Conservation (phyloP, 192 early-diverging fungal species). For the Phycomyces nitens region DNA sequence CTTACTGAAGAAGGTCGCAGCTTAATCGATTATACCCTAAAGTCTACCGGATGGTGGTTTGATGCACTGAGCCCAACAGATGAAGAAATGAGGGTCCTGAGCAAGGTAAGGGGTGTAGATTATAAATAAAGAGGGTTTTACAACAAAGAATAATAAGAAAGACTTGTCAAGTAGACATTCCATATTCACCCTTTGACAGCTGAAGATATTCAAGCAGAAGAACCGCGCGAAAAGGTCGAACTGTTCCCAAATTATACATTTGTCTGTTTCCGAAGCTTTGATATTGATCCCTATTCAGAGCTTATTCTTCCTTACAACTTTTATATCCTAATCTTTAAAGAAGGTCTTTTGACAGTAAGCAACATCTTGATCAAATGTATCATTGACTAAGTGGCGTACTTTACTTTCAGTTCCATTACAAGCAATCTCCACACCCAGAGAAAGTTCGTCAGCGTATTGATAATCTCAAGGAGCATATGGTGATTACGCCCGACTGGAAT, state of each 20-base stretch:
- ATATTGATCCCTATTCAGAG: conserved; percentile 24
- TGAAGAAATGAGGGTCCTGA: conserved; percentile 56
- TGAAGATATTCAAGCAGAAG: conserved; percentile 84
- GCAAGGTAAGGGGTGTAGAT: conserved; percentile 34
- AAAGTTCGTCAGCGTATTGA: conserved; percentile 71
- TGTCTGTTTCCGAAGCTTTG: conserved; percentile 70
- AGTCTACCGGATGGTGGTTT: conserved; percentile 51
- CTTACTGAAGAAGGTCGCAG: background rate
- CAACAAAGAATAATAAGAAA: background rate
- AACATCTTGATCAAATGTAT: too few relatives aligned
- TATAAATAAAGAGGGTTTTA: background rate
- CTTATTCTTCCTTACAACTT: conserved; percentile 39
- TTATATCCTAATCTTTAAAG: conserved; percentile 46
- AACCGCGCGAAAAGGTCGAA: conserved; percentile 87
- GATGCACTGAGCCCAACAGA: conserved; percentile 62
- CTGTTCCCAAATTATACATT: conserved; percentile 87
- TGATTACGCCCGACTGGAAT: conserved; percentile 62
- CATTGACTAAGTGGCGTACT: too few relatives aligned
- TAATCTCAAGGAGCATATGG: conserved; percentile 62
- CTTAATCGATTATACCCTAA: conserved; percentile 1
- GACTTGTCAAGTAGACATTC: conserved; percentile 51
- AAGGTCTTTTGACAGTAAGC: conserved; percentile 51
- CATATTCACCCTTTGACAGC: conserved; percentile 85
- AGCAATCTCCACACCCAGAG: conserved; percentile 52
- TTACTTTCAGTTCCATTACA: conserved; percentile 67